Conservation (phyloP, 192 early-diverging fungal genomes). For the Mortierella alpina region DNA sequence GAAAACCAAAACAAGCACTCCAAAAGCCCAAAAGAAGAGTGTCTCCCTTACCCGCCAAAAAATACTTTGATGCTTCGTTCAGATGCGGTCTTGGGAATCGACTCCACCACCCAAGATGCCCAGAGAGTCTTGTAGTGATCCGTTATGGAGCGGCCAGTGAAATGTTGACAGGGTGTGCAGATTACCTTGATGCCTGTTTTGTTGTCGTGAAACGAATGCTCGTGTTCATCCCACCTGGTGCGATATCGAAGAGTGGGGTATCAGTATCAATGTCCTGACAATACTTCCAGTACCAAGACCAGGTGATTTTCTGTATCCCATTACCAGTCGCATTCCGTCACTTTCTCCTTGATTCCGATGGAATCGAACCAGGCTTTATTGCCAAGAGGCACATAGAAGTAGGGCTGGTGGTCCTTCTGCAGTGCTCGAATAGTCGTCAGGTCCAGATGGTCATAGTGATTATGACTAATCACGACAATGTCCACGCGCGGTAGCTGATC, state of each 20-base stretch:
- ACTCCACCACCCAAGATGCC: constrained; percentile 76
- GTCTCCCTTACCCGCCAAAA: constrained; percentile 64
- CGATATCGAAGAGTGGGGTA: not conserved
- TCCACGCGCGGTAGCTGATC: constrained; percentile 77
- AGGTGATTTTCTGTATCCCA: not conserved
- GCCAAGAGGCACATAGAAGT: constrained; percentile 83
- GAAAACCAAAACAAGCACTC: not conserved
- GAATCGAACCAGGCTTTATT: constrained; percentile 74
- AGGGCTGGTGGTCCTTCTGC: constrained; percentile 56
- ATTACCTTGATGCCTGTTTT: constrained; percentile 47
- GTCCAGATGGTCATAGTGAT: constrained; percentile 93
- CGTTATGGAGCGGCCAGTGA: constrained; percentile 67
- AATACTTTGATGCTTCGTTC: constrained; percentile 58
- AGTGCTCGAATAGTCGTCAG: constrained; percentile 69
- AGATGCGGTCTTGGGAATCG: constrained; percentile 45
- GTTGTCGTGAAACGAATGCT: constrained; percentile 33
- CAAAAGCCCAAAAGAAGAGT: not conserved
- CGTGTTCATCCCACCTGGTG: constrained; percentile 41
- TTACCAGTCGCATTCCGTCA: constrained; percentile 85
- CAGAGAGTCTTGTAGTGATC: constrained; percentile 85
- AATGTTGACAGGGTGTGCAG: constrained; percentile 83
- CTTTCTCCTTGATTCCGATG: constrained; percentile 61
- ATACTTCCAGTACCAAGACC: not conserved
- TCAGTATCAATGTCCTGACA: not conserved
- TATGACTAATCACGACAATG: constrained; percentile 82